These are phyloP conservation scores for Mycena sp. DNA, from an alignment of 1,284 basidiomycete species.

Conservation along the genomic window DNA sequence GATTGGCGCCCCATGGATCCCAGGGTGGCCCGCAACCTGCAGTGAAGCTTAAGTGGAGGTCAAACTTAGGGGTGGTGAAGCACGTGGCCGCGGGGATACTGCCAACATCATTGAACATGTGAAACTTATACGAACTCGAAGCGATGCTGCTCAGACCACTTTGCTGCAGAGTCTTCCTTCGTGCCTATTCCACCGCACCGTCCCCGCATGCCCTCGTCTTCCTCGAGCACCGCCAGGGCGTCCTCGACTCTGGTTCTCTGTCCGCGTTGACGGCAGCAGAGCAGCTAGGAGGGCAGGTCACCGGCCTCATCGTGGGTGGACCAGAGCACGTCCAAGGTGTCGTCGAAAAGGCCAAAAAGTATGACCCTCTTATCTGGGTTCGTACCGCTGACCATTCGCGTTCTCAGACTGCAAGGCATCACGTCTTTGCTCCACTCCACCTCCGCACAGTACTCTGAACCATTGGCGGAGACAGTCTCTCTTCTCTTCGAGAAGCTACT, in stretches of 20 bases:
- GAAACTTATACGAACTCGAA: background rate
- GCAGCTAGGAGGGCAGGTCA: slow-evolving; percentile 86
- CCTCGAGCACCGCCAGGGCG: slow-evolving; percentile 88
- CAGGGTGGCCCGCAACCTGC: no score
- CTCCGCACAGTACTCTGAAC: slow-evolving; percentile 60
- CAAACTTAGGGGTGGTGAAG: no score
- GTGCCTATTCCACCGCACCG: slow-evolving; percentile 64
- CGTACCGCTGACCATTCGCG: slow-evolving; percentile 31
- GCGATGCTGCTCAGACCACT: slow-evolving; percentile 25
- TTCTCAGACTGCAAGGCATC: slow-evolving; percentile 56
- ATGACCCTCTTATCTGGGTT: slow-evolving; percentile 33
- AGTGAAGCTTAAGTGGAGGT: background rate
- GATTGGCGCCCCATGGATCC: no score
- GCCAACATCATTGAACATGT: no score
- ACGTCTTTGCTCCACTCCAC: slow-evolving; percentile 59
- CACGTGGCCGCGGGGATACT: background rate
- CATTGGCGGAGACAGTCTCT: slow-evolving; percentile 60
- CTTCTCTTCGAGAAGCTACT: slow-evolving; percentile 65
- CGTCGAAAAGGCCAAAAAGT: slow-evolving; percentile 86
- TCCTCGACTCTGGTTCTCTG: slow-evolving; percentile 86
- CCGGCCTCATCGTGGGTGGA: slow-evolving; percentile 87
- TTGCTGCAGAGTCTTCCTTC: slow-evolving; percentile 39
- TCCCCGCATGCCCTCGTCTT: slow-evolving; percentile 84
- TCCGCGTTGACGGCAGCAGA: slow-evolving; percentile 91
- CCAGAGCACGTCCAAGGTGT: slow-evolving; percentile 76